Percentiles rank a stretch among this genome's conserved stretches.
Conservation (phyloP, 169 alveolate species). For the Perkinsus chesapeaki region DNA sequence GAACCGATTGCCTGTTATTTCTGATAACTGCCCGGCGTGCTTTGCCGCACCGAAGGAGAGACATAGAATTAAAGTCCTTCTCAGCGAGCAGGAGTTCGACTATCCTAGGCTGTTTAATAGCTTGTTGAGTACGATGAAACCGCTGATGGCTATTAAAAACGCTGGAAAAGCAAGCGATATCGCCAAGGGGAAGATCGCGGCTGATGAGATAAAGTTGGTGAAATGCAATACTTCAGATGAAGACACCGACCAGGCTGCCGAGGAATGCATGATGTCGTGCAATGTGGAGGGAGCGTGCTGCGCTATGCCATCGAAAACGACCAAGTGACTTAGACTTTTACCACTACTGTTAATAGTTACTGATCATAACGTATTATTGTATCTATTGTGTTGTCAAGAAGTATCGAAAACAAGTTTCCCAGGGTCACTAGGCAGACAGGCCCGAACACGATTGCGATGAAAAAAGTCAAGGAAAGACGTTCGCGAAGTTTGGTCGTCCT, state of each 20-base stretch:
- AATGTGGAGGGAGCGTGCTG: background rate
- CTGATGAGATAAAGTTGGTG: background rate
- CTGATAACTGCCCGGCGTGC: constrained; percentile 93
- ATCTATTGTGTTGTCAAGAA: too few species aligned
- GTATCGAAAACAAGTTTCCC: too few species aligned
- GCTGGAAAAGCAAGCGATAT: background rate
- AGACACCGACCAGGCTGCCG: background rate
- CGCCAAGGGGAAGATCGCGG: background rate
- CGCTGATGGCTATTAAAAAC: background rate
- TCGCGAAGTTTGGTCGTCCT: too few species aligned
- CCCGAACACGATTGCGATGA: too few species aligned
- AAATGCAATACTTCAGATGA: background rate
- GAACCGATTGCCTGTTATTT: constrained; percentile 73
- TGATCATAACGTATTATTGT: too few species aligned
- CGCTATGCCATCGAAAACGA: too few species aligned
- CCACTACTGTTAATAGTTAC: too few species aligned
- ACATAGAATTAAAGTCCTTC: constrained; percentile 22
- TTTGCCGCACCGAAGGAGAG: constrained; percentile 85
- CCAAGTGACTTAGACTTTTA: too few species aligned
- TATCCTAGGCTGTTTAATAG: constrained; percentile 16
- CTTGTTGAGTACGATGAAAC: background rate
- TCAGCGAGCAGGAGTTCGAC: constrained; percentile 35
- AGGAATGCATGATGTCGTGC: background rate
- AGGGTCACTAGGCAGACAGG: too few species aligned
- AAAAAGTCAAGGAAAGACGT: too few species aligned